Percentiles rank a stretch among this genome's conserved stretches.
These are phyloP conservation scores for Hypomontagnella monticulosa DNA, from an alignment of 495 filamentous ascomycete genomes.

Conservation along the genomic window DNA sequence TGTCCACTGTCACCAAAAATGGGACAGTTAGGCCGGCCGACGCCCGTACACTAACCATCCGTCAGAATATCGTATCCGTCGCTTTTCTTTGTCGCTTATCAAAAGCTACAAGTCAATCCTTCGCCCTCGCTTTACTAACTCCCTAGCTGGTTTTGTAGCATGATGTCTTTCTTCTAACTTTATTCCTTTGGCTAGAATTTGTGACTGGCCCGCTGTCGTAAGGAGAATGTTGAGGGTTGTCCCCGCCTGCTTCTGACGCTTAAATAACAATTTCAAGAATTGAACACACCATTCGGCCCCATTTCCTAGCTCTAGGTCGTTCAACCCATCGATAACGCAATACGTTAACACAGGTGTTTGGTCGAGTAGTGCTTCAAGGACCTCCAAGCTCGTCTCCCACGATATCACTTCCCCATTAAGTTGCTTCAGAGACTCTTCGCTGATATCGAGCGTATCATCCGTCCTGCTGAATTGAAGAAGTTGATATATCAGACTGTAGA, in stretches of 20 bases:
- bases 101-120: conserved; percentile 10
- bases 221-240: conserved; percentile 14
- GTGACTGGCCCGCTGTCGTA: conserved; percentile 20
- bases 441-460: background rate
- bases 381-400: conserved; percentile 2
- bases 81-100: background rate
- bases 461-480: conserved; percentile 5
- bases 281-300: conserved; percentile 8
- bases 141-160: conserved; percentile 9
- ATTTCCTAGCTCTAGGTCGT: conserved; percentile 13
- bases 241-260: background rate
- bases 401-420: background rate
- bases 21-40: too few relatives aligned
- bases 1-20: too few relatives aligned
- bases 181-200: conserved; percentile 6
- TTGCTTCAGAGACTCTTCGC: background rate
- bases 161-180: conserved; percentile 2
- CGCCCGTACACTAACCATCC: too few relatives aligned
- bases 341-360: conserved; percentile 8
- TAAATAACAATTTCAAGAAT: conserved; percentile 8
- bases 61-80: too few relatives aligned
- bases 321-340: conserved; percentile 19
- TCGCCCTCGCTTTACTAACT: conserved; percentile 7
- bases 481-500: conserved; percentile 16
- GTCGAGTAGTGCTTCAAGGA: background rate